These are phyloP conservation scores for Metschnikowia gelsemii DNA, from an alignment of 805 yeast genomes.

Conservation along the genomic window DNA sequence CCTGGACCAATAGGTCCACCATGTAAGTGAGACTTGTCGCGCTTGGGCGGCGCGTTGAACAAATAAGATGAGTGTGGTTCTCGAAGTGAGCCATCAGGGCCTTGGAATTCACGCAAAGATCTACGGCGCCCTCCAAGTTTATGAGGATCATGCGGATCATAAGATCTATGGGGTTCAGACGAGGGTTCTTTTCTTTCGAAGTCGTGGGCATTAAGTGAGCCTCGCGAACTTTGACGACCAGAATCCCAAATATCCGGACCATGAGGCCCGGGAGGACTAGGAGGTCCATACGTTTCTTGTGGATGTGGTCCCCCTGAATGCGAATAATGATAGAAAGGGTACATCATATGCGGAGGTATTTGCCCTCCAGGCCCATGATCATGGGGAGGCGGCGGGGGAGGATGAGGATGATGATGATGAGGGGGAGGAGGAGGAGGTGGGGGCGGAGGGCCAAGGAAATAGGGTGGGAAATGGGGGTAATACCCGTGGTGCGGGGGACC, in stretches of 20 bases:
- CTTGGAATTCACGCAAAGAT: background rate
- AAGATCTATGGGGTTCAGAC: constrained; percentile 4
- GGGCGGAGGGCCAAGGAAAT: constrained; percentile 4
- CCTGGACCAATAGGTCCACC: background rate
- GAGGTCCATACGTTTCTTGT: constrained; percentile 1
- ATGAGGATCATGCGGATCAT: background rate
- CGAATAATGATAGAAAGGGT: constrained; percentile 4
- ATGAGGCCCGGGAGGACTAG: constrained; percentile 4
- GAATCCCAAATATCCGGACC: background rate
- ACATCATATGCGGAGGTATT: constrained; percentile 6
- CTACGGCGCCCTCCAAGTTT: background rate
- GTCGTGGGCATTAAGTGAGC: too few species aligned
- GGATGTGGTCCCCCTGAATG: constrained; percentile 6
- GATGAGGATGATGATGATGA: constrained; percentile 5
- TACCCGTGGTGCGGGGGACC: constrained; percentile 4
- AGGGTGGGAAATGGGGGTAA: constrained; percentile 16
- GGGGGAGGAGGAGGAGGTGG: constrained; percentile 16
- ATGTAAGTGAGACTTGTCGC: background rate
- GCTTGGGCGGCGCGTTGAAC: background rate
- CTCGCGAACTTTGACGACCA: constrained; percentile 3
- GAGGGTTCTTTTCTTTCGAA: too few species aligned
- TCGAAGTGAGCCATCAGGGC: constrained; percentile 4
- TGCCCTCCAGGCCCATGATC: constrained; percentile 4
- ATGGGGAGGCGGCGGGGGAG: too few species aligned
- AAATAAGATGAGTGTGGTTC: background rate